A percentile compares a stretch with the other conserved stretches of the same genome.
Conservation (phyloP, 352 stramenopile species). For the Paralagenidium karlingii region DNA sequence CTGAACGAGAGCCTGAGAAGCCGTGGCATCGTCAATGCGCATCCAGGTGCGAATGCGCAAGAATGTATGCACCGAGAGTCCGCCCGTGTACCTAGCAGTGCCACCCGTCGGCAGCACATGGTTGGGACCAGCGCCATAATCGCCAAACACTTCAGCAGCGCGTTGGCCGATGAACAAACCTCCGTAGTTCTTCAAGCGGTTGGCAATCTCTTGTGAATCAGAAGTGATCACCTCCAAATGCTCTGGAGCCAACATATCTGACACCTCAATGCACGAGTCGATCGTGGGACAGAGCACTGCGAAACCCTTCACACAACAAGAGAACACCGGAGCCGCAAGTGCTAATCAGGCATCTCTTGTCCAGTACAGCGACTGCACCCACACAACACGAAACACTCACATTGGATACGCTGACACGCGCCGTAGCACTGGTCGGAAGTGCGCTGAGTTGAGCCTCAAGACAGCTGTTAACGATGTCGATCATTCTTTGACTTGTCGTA, state of each 20-base stretch:
- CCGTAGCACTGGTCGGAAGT: slow-evolving; percentile 48
- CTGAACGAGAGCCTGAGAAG: slow-evolving; percentile 79
- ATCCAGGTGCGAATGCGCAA: slow-evolving; percentile 97
- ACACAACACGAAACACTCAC: slow-evolving; percentile 7
- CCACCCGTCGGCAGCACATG: slow-evolving; percentile 96
- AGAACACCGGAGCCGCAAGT: neutral
- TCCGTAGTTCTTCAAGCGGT: slow-evolving; percentile 62
- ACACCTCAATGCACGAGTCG: slow-evolving; percentile 63
- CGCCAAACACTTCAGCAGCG: slow-evolving; percentile 92
- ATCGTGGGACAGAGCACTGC: slow-evolving; percentile 64
- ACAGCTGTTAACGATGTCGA: slow-evolving; percentile 85
- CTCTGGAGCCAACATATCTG: slow-evolving; percentile 70
- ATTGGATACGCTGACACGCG: slow-evolving; percentile 49
- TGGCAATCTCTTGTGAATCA: slow-evolving; percentile 79
- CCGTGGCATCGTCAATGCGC: slow-evolving; percentile 88
- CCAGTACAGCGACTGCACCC: no score
- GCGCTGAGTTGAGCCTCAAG: slow-evolving; percentile 62
- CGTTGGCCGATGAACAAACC: slow-evolving; percentile 93
- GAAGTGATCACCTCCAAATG: slow-evolving; percentile 88
- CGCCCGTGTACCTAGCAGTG: slow-evolving; percentile 95
- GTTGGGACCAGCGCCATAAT: slow-evolving; percentile 98
- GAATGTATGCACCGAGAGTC: slow-evolving; percentile 97
- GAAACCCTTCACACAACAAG: slow-evolving; percentile 26
- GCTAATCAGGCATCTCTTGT: no score
- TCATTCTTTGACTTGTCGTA: slow-evolving; percentile 72